Conservation (phyloP, 2,329 filamentous ascomycete genomes). For the Pseudocercospora crystallina region DNA sequence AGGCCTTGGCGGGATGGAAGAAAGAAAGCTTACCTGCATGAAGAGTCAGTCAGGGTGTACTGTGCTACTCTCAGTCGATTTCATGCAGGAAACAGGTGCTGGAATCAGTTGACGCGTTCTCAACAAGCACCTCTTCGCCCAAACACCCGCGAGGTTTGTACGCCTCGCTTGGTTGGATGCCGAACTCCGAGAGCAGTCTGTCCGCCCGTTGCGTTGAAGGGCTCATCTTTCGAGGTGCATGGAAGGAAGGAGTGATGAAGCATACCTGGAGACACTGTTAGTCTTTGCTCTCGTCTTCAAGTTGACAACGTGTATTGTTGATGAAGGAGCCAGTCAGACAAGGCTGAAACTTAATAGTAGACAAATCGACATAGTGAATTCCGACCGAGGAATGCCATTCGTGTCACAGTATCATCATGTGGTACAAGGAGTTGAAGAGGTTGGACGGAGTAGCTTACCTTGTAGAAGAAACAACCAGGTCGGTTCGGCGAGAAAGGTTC, state of each 20-base stretch:
- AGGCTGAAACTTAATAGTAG: constrained; percentile 67
- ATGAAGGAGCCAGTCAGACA: constrained; percentile 55
- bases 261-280: constrained; percentile 28
- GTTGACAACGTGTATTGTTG: constrained; percentile 21
- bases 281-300: constrained; percentile 29
- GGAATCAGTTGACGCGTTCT: constrained; percentile 66
- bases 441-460: constrained; percentile 16
- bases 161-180: constrained; percentile 57
- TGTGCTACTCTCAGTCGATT: not conserved
- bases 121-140: constrained; percentile 61
- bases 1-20: not conserved
- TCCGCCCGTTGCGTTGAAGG: constrained; percentile 69
- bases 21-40: constrained; percentile 20
- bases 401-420: constrained; percentile 62
- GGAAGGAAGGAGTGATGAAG: constrained; percentile 14
- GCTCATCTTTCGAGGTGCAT: constrained; percentile 55
- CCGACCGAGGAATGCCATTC: constrained; percentile 67
- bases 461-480: constrained; percentile 4
- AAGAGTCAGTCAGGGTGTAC: constrained; percentile 17
- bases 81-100: constrained; percentile 5
- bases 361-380: constrained; percentile 63
- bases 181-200: constrained; percentile 57
- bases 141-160: constrained; percentile 64
- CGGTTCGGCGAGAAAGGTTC: too few species aligned
- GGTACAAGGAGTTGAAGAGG: constrained; percentile 4